Conservation (phyloP, 257 asterid genomes). For the Solanum tacnaense region DNA sequence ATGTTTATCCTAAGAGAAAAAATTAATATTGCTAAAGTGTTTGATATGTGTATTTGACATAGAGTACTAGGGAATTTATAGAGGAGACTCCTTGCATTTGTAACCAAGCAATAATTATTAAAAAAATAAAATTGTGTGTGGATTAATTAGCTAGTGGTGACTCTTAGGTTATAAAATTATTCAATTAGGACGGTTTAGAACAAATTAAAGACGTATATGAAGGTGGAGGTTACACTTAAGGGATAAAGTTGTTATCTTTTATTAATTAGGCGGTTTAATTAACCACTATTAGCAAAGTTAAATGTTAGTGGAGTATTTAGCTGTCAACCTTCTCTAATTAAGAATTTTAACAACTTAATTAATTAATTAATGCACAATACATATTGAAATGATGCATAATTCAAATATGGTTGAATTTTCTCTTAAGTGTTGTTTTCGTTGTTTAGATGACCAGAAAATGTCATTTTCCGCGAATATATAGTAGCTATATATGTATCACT, state of each 20-base stretch:
- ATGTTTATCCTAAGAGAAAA: not conserved
- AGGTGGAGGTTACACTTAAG: slow-evolving; percentile 14
- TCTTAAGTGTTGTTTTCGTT: too few species aligned
- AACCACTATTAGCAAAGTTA: slow-evolving; percentile 17
- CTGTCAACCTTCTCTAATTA: slow-evolving; percentile 13
- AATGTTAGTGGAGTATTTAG: not conserved
- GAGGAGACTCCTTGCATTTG: not conserved
- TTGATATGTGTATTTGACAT: not conserved
- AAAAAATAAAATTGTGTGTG: not conserved
- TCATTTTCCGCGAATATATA: too few species aligned
- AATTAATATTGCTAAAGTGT: not conserved
- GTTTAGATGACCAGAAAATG: too few species aligned
- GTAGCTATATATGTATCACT: too few species aligned
- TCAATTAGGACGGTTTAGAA: not conserved
- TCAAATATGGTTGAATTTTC: not conserved
- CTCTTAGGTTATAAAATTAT: not conserved
- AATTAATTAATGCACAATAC: not conserved
- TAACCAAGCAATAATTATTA: not conserved
- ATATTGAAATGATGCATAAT: not conserved
- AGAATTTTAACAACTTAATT: not conserved
- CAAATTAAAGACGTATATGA: not conserved
- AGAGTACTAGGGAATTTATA: slow-evolving; percentile 21
- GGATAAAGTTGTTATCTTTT: slow-evolving; percentile 11
- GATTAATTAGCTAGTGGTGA: not conserved
- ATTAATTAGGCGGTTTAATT: slow-evolving; percentile 3